phyloP scores from a whole-genome alignment of 2,329 filamentous ascomycete genomes.

The Botrytis hyacinthi region DNA sequence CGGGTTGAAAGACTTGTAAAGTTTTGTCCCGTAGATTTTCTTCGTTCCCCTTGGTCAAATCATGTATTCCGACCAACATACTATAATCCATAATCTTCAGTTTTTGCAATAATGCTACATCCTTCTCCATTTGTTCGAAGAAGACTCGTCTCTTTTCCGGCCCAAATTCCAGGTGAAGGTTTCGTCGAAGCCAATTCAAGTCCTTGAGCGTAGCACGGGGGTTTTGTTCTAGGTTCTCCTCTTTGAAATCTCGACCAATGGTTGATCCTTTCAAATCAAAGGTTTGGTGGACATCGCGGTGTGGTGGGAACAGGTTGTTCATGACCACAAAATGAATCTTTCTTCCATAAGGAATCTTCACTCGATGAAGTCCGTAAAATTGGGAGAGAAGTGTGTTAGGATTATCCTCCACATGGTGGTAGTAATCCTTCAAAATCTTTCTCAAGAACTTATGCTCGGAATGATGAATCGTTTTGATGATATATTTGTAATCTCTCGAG shows the following conservation, averaged over 20 bases:
- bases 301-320: constrained; percentile 98
- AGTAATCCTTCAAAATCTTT: constrained; percentile 86
- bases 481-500: constrained; percentile 98
- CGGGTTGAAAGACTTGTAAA: constrained; percentile 89
- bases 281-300: constrained; percentile 94
- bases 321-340: constrained; percentile 99
- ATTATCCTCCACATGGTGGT: constrained; percentile 86
- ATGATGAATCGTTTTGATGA: constrained; percentile 99
- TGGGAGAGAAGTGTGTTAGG: constrained; percentile 96
- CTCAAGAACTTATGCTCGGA: constrained; percentile 85
- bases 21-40: constrained; percentile 90
- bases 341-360: constrained; percentile 96
- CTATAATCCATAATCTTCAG: constrained; percentile 99
- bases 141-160: constrained; percentile 86
- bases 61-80: constrained; percentile 89
- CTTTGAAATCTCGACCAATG: constrained; percentile 84
- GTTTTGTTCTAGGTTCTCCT: constrained; percentile 84
- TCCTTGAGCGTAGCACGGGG: constrained; percentile 93
- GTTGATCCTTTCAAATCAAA: constrained; percentile 98
- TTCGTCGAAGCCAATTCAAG: constrained; percentile 88
- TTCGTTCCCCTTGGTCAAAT: constrained; percentile 85
- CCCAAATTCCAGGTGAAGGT: constrained; percentile 83
- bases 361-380: constrained; percentile 94
- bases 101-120: constrained; percentile 81
- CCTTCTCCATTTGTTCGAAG: constrained; percentile 80